Evolutionary conservation across 768 basidiomycete genomes (phyloP).

Genomic region (Kwoniella dendrophila): DNA sequence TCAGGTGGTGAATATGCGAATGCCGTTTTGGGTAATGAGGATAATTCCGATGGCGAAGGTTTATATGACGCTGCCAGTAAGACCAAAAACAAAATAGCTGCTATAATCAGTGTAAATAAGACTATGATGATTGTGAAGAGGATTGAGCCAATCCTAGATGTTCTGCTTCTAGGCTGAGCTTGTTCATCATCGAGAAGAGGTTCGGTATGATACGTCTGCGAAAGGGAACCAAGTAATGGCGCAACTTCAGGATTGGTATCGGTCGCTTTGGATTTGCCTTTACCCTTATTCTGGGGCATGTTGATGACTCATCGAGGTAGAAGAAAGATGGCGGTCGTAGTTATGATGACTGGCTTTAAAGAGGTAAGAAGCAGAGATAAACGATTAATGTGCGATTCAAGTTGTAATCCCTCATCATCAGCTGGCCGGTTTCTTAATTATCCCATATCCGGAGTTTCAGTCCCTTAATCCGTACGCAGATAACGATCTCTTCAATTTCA

Average conservation of each 20-base stretch:
- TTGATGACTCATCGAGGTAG: not conserved
- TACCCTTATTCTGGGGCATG: constrained; percentile 21
- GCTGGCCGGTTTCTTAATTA: no score
- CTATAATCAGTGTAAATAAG: constrained; percentile 33
- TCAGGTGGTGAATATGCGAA: constrained; percentile 46
- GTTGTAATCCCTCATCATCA: not conserved
- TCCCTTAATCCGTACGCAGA: no score
- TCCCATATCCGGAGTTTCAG: not conserved
- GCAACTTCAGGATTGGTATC: constrained; percentile 6
- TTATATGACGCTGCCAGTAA: constrained; percentile 44
- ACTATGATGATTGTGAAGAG: constrained; percentile 32
- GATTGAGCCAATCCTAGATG: constrained; percentile 18
- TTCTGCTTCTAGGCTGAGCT: not conserved
- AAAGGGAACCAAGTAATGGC: constrained; percentile 15
- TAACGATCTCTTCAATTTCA: not conserved
- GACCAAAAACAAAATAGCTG: constrained; percentile 34
- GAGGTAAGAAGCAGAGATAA: no score
- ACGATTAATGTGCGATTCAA: no score
- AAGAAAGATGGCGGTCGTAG: not conserved
- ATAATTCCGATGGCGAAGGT: constrained; percentile 39
- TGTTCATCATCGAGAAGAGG: not conserved
- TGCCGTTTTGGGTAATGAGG: constrained; percentile 34
- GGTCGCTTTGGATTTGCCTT: constrained; percentile 14
- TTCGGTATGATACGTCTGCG: constrained; percentile 6
- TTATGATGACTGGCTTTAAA: not conserved